A percentile compares a stretch with the other conserved stretches of the same genome.
Conservation (phyloP, 2,329 filamentous ascomycete species). For the Emericellopsis cladophorae region DNA sequence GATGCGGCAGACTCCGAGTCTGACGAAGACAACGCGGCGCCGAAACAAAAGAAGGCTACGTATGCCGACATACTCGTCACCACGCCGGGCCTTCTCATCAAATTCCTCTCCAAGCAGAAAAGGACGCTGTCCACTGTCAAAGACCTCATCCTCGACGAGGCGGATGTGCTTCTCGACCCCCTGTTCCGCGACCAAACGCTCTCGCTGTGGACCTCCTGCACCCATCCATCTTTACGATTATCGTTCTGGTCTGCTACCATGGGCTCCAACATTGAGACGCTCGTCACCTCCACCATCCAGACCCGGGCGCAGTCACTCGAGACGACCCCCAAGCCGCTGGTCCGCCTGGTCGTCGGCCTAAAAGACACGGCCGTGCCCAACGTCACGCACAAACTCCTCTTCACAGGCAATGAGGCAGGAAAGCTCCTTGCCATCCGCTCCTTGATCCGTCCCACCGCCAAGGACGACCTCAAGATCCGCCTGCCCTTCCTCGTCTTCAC, state of each 20-base stretch:
- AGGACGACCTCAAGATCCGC: slow-evolving; percentile 45
- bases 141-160: slow-evolving; percentile 79
- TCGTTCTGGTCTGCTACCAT: slow-evolving; percentile 96
- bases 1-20: slow-evolving; percentile 13
- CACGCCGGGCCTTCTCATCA: slow-evolving; percentile 52
- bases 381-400: slow-evolving; percentile 76
- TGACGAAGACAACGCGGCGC: slow-evolving; percentile 8
- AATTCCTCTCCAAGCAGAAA: slow-evolving; percentile 35
- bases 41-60: slow-evolving; percentile 6
- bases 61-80: slow-evolving; percentile 25
- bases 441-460: slow-evolving; percentile 63
- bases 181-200: slow-evolving; percentile 85
- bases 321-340: slow-evolving; percentile 34
- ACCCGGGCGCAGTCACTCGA: slow-evolving; percentile 30
- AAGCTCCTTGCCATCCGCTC: slow-evolving; percentile 88
- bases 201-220: slow-evolving; percentile 70
- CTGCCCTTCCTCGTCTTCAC: slow-evolving; percentile 94
- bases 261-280: slow-evolving; percentile 78
- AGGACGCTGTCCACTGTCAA: slow-evolving; percentile 53
- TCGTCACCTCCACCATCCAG: slow-evolving; percentile 57
- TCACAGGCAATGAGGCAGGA: slow-evolving; percentile 84
- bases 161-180: slow-evolving; percentile 83
- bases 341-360: slow-evolving; percentile 86
- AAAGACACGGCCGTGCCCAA: slow-evolving; percentile 95
- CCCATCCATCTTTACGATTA: slow-evolving; percentile 53